Evolutionary conservation across 805 yeast species (phyloP), one percentile per base, ranked within the genome.

Genomic region (Spathaspora sp.): DNA sequence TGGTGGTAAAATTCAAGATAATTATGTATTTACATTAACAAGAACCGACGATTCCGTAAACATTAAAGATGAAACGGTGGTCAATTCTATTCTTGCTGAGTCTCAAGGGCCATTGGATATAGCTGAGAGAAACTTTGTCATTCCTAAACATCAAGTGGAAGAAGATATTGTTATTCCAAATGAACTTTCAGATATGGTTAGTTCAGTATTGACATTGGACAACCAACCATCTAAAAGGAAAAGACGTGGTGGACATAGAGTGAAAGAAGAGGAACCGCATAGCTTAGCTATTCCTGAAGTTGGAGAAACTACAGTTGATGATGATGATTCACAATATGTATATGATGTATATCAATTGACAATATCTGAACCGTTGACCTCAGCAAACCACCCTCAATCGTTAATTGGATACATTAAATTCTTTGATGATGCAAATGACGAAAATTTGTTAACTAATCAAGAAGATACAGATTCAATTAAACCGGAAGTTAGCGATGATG

Each of bases 151-250:
- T 16, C 70, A 64, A 44, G 49, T 60, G 14, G 67, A 60, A 42
- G 76, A 72, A 47, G 77, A 73, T 52, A 53, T 61, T 2, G 60
- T 57, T 17, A 68, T 74, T 9, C 86, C 89, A 1, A 73, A 82
- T 10, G 88, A 87, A 53, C 75, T 91, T 48, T 71, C 83, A n/a
- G 87, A 87, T 49, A 86, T 91, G 96, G 76, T 91, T 3, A 73
- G 78, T 49, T 81, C 82, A 10, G 83, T 83, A 54, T 69, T 87
- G 48, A 72, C 69, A 11, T 62, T 79, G 31, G 54, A 43, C n/a
- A 14, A 49, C 42, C 7, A 55, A n/a, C 23, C 32, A 3, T 29
- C 52, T 16, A 50, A 48, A 42, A 56, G 57, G 58, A 48, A 56
- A 56, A 47, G 55, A 48, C 17, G 52, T 46, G 16, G 51, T 47